Base-by-base conservation (phyloP, 2,329 filamentous ascomycete genomes). In the Tolypocladium album region DNA sequence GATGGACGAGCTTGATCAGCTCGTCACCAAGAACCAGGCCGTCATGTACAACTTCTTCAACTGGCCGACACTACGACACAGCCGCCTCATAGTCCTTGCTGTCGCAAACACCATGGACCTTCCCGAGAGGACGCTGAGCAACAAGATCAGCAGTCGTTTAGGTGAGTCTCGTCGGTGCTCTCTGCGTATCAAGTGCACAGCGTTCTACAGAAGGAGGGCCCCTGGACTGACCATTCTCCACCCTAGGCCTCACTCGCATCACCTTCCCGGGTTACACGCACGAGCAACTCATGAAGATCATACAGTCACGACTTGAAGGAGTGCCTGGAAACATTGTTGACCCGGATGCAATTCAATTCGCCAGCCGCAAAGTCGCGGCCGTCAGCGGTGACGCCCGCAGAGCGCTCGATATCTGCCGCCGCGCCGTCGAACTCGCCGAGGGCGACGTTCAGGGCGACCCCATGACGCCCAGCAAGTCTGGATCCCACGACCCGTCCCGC, bases 1-100 rank as follows among this genome's bases (percentile, higher is more conserved):
- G 57, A 99, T 99, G 94, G 94, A 99, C 69, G 94, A 99, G 75
- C 82, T 99, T 56, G 94, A 99, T 71, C 94, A 99, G 75, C 83
- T 99, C 9, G 95, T 99, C 6, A 99, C 94, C 15, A 94, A 93
- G 70, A 97, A 96, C 69, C 95, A 99, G 73, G 93, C 90, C n/a
- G 94, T 99, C 75, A 99, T 99, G 94, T 99, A 99, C 78, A 99
- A 99, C 74, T 99, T 99, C 74, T 99, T 99, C 82, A 99, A 99
- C 70, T 99, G 94, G 94, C 94, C 94, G 4, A 89, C 90, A 13
- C 79, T 97, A 59, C 85, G 90, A 57, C 92, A 99, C 74, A 96
- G 91, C 59, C 86, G 92, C 56, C 81, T 99, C 53, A 97, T 99
- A 72, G 95, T 99, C 8, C 84, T 99, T 8, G 95, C 95, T 13